Evolutionary conservation across 345 rosid genomes (phyloP), one percentile per base, ranked within the genome.

Genomic region (Gossypium stocksii): DNA sequence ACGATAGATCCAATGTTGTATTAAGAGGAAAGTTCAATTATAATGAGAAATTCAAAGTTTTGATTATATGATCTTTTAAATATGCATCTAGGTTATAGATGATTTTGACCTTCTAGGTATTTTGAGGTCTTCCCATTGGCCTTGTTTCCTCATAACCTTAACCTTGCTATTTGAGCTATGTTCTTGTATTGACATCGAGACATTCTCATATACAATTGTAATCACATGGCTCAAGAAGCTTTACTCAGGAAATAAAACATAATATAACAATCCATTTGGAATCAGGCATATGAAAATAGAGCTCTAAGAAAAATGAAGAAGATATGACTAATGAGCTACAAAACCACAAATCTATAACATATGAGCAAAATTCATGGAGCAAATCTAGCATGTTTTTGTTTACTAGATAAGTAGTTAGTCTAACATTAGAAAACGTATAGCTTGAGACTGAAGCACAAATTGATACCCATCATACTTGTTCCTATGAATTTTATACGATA

Each of bases 1-100:
- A 90, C 87, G 20, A 90, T 87, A 20, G 92, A 90, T 77, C 89
- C 86, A 66, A 90, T 84, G 79, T 92, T 90, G 90, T 61, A 81
- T 0, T 45, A 14, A 59, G 74, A 75, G 72, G 60, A 71, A n/a
- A 61, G 27, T 7, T 1, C 41, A 41, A 11, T 59, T n/a, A 38
- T 14, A 19, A 74, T 70, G 25, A 60, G 75, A 63, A 52, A 77
- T 1, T 51, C 56, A 77, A 72, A 69, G 16, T 51, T 45, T 52
- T 51, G 63, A 16, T 59, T 52, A 25, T 27, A 25, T 59, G 13
- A 59, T 59, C 34, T 22, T 34, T 27, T 58, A 56, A 34, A 5
- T 9, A 15, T 58, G 22, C 10, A 16, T 49, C 43, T 9, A 27
- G 59, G 23, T 13, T 44, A 12, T 49, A 69, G 3, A 29, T 51